Conservation (phyloP, 306 rosid genomes). For the Medicago lupulina region DNA sequence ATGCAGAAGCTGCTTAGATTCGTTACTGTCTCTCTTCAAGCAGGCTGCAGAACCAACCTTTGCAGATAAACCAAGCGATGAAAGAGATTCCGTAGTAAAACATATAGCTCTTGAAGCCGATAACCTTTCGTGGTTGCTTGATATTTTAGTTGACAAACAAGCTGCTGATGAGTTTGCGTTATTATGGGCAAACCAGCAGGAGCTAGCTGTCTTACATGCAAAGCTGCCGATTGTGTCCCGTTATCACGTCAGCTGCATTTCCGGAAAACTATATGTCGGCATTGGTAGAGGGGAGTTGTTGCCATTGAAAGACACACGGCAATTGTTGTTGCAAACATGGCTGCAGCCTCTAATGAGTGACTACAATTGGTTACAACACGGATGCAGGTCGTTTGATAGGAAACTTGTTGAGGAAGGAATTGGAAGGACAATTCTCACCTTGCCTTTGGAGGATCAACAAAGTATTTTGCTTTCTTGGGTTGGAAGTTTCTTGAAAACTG, state of each 20-base stretch:
- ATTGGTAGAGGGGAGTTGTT: slow-evolving; percentile 90
- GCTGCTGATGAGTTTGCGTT: slow-evolving; percentile 83
- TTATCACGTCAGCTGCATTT: slow-evolving; percentile 78
- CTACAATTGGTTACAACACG: slow-evolving; percentile 91
- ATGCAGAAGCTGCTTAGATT: slow-evolving; percentile 69
- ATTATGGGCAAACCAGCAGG: slow-evolving; percentile 85
- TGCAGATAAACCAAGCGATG: slow-evolving; percentile 44
- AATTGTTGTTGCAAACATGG: slow-evolving; percentile 78
- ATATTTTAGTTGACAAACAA: slow-evolving; percentile 82
- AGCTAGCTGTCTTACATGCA: slow-evolving; percentile 68
- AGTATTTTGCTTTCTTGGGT: slow-evolving; percentile 92
- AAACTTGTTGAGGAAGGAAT: slow-evolving; percentile 96
- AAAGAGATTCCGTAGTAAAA: slow-evolving; percentile 60
- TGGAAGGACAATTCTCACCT: slow-evolving; percentile 93
- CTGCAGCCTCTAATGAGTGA: slow-evolving; percentile 91
- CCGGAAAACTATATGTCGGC: slow-evolving; percentile 76
- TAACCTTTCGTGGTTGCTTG: slow-evolving; percentile 88
- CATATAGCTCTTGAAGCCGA: slow-evolving; percentile 80
- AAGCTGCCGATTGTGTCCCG: slow-evolving; percentile 70
- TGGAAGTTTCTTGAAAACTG: slow-evolving; percentile 82
- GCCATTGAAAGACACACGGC: slow-evolving; percentile 79
- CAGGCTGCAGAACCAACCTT: slow-evolving; percentile 64
- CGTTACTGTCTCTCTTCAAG: slow-evolving; percentile 65
- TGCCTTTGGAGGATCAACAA: slow-evolving; percentile 93
- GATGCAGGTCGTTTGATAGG: slow-evolving; percentile 85